phyloP scores from a whole-genome alignment of 106 monocot genomes.

The Dioscorea zingiberensis region DNA sequence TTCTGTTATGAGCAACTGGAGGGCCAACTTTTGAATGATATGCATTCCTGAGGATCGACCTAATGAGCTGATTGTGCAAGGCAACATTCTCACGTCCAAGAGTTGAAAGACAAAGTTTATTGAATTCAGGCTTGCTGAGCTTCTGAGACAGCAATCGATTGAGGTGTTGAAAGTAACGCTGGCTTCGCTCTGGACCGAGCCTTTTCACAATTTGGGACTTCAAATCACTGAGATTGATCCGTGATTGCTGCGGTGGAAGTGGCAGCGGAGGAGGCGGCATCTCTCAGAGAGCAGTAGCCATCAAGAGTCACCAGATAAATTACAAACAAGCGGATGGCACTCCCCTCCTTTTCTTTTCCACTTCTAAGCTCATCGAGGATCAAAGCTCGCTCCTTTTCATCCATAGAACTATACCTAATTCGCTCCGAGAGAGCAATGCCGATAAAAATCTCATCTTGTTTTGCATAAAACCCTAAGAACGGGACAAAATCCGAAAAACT shows the following conservation, averaged over 20 bases:
- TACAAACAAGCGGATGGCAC: not conserved
- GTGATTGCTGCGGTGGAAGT: slow-evolving; percentile 16
- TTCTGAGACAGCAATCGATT: slow-evolving; percentile 36
- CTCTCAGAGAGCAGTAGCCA: slow-evolving; percentile 16
- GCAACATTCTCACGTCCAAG: slow-evolving; percentile 45
- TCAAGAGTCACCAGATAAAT: slow-evolving; percentile 6
- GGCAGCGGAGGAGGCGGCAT: slow-evolving; percentile 14
- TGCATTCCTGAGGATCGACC: slow-evolving; percentile 54
- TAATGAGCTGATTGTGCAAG: slow-evolving; percentile 55
- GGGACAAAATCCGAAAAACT: slow-evolving; percentile 1
- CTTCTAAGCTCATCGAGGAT: not conserved
- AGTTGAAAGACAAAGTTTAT: slow-evolving; percentile 40
- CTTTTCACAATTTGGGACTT: slow-evolving; percentile 36
- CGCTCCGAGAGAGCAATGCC: slow-evolving; percentile 11
- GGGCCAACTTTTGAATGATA: slow-evolving; percentile 36
- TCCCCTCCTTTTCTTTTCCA: not conserved
- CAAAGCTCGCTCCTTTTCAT: slow-evolving; percentile 16
- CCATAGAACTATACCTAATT: not conserved
- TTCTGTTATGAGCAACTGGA: slow-evolving; percentile 4
- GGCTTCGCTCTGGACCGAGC: slow-evolving; percentile 35
- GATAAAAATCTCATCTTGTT: slow-evolving; percentile 7
- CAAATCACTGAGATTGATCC: slow-evolving; percentile 40
- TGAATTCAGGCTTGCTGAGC: slow-evolving; percentile 48
- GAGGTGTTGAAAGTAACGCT: slow-evolving; percentile 38
- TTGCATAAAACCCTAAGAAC: too few relatives aligned